Evolutionary conservation across 805 yeast genomes (phyloP).

Genomic region (Jamesozyma gamospora): DNA sequence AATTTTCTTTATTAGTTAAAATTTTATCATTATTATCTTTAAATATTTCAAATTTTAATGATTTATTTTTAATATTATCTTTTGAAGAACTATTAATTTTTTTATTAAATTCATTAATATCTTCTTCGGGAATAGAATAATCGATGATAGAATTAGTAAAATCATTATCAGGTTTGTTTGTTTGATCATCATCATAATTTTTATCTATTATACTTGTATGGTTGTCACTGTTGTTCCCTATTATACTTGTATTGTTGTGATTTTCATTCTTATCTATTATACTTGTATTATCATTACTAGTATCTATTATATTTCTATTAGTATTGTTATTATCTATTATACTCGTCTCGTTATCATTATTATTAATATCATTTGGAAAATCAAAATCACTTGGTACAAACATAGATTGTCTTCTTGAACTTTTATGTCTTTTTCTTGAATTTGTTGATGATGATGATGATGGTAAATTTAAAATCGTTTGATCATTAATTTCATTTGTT

Average conservation of each 20-base stretch:
- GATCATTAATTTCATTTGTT: neutral
- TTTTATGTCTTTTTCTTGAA: constrained; percentile 29
- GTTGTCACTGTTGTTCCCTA: neutral
- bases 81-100: neutral
- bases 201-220: neutral
- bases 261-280: neutral
- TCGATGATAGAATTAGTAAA: constrained; percentile 25
- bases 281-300: neutral
- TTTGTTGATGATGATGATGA: neutral
- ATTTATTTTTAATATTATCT: constrained; percentile 1
- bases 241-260: constrained; percentile 1
- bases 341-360: neutral
- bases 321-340: neutral
- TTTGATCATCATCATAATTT: neutral
- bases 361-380: constrained; percentile 9
- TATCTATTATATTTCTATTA: no score
- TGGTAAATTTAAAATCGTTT: neutral
- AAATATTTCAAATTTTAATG: constrained; percentile 20
- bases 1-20: neutral
- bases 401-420: constrained; percentile 34
- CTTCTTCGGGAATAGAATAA: constrained; percentile 28
- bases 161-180: constrained; percentile 3
- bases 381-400: constrained; percentile 29
- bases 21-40: constrained; percentile 9
- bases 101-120: constrained; percentile 1